A percentile compares a stretch with the other conserved stretches of the same genome.
Evolutionary conservation across 192 early-diverging fungal genomes (phyloP).

Genomic region (Coemansia sp.): DNA sequence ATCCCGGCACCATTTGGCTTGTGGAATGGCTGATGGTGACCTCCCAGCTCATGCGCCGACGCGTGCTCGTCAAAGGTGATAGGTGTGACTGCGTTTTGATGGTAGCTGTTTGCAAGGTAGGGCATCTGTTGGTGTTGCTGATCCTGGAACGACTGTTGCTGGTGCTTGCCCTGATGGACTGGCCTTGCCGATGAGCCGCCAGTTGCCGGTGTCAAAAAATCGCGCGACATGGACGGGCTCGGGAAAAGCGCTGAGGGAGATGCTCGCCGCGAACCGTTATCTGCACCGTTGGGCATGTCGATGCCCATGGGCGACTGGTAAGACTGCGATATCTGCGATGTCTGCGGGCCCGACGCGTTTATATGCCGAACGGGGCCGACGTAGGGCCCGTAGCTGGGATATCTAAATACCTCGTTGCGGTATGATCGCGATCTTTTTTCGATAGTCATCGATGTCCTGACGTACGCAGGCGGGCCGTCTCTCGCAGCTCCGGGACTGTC

Average conservation of each 20-base stretch:
- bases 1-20: background rate
- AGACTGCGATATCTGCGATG: background rate
- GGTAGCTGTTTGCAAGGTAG: background rate
- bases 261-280: background rate
- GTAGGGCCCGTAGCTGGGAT: constrained; percentile 48
- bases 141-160: background rate
- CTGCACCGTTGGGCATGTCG: background rate
- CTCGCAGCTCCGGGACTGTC: constrained; percentile 9
- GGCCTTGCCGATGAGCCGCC: background rate
- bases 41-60: background rate
- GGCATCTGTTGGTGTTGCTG: background rate
- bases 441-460: constrained; percentile 28
- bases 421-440: constrained; percentile 31
- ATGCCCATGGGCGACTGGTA: background rate
- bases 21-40: background rate
- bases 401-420: constrained; percentile 39
- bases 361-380: constrained; percentile 39
- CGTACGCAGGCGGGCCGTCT: constrained; percentile 28
- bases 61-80: background rate
- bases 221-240: background rate
- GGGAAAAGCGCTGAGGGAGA: background rate
- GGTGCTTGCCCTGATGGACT: background rate
- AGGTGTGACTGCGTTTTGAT: background rate
- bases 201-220: background rate
- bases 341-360: constrained; percentile 11